Evolutionary conservation across 2,329 filamentous ascomycete species (phyloP).

Genomic region (Colletotrichum chlorophyti): DNA sequence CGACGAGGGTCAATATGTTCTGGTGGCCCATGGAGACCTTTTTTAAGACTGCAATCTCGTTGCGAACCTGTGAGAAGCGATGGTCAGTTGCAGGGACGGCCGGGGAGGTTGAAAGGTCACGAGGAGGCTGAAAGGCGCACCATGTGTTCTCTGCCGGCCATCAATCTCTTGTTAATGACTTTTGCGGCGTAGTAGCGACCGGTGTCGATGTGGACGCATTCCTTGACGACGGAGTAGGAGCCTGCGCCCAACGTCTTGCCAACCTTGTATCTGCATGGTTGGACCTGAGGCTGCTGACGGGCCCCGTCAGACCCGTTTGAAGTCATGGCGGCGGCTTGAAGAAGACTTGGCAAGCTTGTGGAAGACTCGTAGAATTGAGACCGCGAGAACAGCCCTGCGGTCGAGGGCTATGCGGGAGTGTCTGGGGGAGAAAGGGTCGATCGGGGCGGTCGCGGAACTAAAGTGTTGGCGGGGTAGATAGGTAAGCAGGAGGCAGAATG

Average conservation of each 20-base stretch:
- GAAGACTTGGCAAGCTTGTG: neutral
- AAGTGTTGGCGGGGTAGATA: conserved; percentile 24
- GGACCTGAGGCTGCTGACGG: conserved; percentile 67
- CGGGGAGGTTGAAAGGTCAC: too few relatives aligned
- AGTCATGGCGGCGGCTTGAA: conserved; percentile 17
- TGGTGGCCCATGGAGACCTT: conserved; percentile 99
- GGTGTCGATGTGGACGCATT: conserved; percentile 98
- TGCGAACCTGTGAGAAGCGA: conserved; percentile 73
- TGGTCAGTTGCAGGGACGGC: too few relatives aligned
- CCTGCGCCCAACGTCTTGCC: conserved; percentile 97
- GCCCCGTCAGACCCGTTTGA: conserved; percentile 28
- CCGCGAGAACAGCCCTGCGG: conserved; percentile 4
- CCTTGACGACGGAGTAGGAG: conserved; percentile 97
- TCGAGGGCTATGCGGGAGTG: conserved; percentile 5
- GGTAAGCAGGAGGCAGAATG: conserved; percentile 9
- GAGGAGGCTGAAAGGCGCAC: conserved; percentile 53
- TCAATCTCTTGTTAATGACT: conserved; percentile 98
- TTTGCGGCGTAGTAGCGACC: conserved; percentile 98
- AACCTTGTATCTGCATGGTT: conserved; percentile 98
- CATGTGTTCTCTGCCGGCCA: conserved; percentile 98
- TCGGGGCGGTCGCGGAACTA: conserved; percentile 2
- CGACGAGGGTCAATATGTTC: conserved; percentile 96
- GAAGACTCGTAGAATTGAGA: neutral
- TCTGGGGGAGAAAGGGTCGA: neutral
- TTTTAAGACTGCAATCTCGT: conserved; percentile 97